Conservation (phyloP, 345 rosid genomes). For the Syzygium aromaticum region DNA sequence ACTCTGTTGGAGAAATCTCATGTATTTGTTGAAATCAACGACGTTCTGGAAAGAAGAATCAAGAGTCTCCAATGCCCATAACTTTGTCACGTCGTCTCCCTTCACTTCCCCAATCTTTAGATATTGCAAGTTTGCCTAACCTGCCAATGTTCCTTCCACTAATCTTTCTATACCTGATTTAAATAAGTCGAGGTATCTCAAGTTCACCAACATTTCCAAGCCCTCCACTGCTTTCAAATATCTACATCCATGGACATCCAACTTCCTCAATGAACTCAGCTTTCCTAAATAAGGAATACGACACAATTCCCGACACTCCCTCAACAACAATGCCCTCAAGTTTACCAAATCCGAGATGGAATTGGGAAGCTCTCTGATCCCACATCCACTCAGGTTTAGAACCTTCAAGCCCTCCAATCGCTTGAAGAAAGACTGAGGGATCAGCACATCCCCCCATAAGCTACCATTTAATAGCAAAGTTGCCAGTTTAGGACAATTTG, state of each 20-base stretch:
- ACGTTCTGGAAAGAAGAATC: not conserved
- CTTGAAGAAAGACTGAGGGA: not conserved
- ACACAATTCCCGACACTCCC: not conserved
- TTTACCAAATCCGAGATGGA: conserved; percentile 6
- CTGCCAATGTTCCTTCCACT: not conserved
- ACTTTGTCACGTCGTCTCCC: not conserved
- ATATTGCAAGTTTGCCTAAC: not conserved
- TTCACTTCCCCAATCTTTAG: not conserved
- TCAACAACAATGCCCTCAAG: conserved; percentile 6
- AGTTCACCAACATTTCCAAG: conserved; percentile 5
- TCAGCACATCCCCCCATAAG: not conserved
- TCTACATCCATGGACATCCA: conserved; percentile 4
- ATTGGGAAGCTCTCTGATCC: conserved; percentile 5
- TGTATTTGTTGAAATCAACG: not conserved
- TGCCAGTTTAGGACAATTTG: not conserved
- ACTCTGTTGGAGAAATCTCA: not conserved
- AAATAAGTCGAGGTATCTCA: not conserved
- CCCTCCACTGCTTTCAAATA: conserved; percentile 1
- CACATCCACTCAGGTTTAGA: not conserved
- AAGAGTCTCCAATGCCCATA: not conserved
- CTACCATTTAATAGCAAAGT: not conserved
- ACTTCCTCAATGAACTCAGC: not conserved
- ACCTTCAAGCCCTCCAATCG: not conserved
- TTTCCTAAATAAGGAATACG: conserved; percentile 12
- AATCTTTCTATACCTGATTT: not conserved